phyloP scores from a whole-genome alignment of 108 stramenopile genomes.

The Conticribra guillardii region DNA sequence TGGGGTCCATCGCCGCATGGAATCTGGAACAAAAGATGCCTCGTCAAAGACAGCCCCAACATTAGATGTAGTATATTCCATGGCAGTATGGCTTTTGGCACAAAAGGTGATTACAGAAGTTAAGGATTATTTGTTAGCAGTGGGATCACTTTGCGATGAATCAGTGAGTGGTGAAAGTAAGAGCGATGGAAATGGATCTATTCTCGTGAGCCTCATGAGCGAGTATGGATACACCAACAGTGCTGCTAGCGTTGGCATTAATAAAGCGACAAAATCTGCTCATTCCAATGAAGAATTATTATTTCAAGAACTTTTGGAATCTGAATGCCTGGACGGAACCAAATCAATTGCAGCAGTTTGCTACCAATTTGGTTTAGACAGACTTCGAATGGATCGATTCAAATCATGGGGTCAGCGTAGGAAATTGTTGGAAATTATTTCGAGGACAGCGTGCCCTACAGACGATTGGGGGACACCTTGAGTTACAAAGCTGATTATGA shows the following conservation, averaged over 20 bases:
- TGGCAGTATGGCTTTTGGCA: slow-evolving; percentile 72
- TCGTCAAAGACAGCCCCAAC: slow-evolving; percentile 10
- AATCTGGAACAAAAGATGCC: neutral
- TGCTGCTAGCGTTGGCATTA: neutral
- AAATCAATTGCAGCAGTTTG: slow-evolving; percentile 5
- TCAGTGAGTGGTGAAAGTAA: neutral
- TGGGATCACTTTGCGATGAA: slow-evolving; percentile 2
- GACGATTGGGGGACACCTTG: slow-evolving; percentile 9
- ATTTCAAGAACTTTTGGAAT: slow-evolving; percentile 11
- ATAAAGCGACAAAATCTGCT: neutral
- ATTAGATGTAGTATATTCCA: slow-evolving; percentile 61
- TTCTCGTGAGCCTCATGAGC: neutral
- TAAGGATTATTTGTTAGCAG: slow-evolving; percentile 59
- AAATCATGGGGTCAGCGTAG: slow-evolving; percentile 12
- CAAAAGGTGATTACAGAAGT: slow-evolving; percentile 61
- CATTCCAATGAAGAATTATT: slow-evolving; percentile 7
- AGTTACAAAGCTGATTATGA: too few species aligned
- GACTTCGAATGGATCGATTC: slow-evolving; percentile 6
- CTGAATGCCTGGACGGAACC: slow-evolving; percentile 17
- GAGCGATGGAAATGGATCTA: neutral
- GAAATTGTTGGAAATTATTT: slow-evolving; percentile 11
- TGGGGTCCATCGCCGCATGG: neutral
- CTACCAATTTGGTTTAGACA: slow-evolving; percentile 16
- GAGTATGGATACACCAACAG: neutral
- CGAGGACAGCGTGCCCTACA: neutral